Conservation (phyloP, 352 stramenopile species). For the Globisporangium canariense region DNA sequence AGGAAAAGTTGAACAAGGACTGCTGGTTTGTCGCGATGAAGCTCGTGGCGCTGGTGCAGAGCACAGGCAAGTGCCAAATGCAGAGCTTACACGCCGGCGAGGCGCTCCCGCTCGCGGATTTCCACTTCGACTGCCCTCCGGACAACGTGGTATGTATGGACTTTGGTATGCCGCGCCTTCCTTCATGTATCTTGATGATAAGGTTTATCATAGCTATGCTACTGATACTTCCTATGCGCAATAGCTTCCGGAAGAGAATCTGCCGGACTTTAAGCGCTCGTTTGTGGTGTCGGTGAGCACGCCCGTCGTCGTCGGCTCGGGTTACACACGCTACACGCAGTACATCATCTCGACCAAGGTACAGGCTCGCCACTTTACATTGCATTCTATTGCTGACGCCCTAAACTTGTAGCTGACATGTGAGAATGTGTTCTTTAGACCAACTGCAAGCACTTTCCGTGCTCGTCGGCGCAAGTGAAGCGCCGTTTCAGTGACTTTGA, state of each 20-base stretch:
- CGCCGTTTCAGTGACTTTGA: conserved; percentile 89
- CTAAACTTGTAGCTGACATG: neutral
- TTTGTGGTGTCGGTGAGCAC: conserved; percentile 80
- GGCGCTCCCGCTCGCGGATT: conserved; percentile 66
- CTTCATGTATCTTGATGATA: neutral
- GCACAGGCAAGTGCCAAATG: conserved; percentile 79
- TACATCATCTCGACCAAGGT: conserved; percentile 88
- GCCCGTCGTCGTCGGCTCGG: conserved; percentile 70
- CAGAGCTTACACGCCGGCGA: conserved; percentile 77
- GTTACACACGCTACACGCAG: conserved; percentile 85
- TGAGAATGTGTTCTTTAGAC: conserved; percentile 30
- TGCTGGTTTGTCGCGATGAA: conserved; percentile 91
- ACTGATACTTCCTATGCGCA: neutral
- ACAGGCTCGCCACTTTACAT: neutral
- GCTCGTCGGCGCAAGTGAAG: conserved; percentile 70
- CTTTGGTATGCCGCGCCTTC: neutral
- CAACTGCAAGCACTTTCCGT: conserved; percentile 64
- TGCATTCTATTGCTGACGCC: neutral
- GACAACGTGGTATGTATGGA: conserved; percentile 66
- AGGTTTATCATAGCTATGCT: neutral
- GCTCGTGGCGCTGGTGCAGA: conserved; percentile 85
- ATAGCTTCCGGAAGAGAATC: conserved; percentile 51
- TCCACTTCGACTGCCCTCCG: conserved; percentile 71
- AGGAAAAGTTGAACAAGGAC: conserved; percentile 85
- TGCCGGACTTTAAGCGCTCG: conserved; percentile 43